phyloP scores from a whole-genome alignment of 163 green algal species.

The Scenedesmus sp. region DNA sequence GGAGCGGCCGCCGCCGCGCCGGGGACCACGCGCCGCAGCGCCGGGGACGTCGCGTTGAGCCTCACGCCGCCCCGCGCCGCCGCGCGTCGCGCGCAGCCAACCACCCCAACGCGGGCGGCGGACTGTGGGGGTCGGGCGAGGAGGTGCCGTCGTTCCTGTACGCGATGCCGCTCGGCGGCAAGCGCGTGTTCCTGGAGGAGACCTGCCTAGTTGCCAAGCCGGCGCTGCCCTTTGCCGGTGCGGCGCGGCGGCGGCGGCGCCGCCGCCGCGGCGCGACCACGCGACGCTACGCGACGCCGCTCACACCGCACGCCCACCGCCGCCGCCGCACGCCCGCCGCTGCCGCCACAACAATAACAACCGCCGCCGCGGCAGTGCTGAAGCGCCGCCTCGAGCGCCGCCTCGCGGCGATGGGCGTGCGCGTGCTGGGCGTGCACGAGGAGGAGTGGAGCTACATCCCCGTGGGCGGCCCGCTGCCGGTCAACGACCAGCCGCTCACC shows the following conservation, averaged over 20 bases:
- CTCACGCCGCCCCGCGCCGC: background rate
- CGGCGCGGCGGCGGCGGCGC: no score
- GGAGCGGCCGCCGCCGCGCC: no score
- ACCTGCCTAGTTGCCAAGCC: slow-evolving; percentile 96
- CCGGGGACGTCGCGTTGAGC: no score
- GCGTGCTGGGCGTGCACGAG: slow-evolving; percentile 84
- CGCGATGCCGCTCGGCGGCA: slow-evolving; percentile 86
- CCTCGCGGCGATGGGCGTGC: slow-evolving; percentile 85
- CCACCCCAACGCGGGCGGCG: slow-evolving; percentile 79
- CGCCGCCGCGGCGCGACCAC: no score
- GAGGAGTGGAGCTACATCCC: slow-evolving; percentile 99
- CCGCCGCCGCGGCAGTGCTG: slow-evolving; percentile 78
- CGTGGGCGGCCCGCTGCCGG: slow-evolving; percentile 92
- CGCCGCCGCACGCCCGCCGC: no score
- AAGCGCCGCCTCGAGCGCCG: slow-evolving; percentile 90
- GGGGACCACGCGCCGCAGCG: no score
- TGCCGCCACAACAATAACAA: no score
- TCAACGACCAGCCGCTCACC: slow-evolving; percentile 76
- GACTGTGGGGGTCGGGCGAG: slow-evolving; percentile 77
- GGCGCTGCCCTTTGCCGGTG: slow-evolving; percentile 91
- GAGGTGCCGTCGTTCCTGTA: slow-evolving; percentile 95
- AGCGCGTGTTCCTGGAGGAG: slow-evolving; percentile 94
- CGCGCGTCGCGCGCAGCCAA: slow-evolving; percentile 48
- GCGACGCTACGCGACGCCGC: no score
- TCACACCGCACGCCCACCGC: no score